Evolutionary conservation across 2,329 filamentous ascomycete species (phyloP).

Genomic region (Colletotrichum somersetense): DNA sequence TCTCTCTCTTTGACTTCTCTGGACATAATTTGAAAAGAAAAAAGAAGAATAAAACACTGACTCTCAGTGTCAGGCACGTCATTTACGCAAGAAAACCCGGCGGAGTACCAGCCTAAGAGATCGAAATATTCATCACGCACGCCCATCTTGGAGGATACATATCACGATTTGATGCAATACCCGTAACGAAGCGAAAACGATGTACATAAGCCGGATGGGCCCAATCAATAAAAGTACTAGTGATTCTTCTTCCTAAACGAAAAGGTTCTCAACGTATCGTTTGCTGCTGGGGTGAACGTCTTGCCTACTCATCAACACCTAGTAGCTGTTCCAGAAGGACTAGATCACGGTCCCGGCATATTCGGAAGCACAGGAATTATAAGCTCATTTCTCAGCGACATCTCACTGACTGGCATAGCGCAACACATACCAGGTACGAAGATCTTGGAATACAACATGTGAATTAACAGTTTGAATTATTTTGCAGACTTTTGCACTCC

Average conservation of each 20-base stretch:
- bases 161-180: not conserved
- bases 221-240: not conserved
- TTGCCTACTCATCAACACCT: not conserved
- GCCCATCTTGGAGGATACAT: not conserved
- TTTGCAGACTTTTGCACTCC: no score
- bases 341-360: no score
- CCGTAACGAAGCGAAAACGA: not conserved
- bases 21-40: not conserved
- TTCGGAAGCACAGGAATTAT: no score
- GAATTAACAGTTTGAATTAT: not conserved
- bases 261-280: not conserved
- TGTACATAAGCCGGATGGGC: not conserved
- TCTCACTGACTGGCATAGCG: not conserved
- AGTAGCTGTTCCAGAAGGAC: no score
- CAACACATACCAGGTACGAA: no score
- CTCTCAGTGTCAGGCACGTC: not conserved
- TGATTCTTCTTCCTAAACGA: not conserved
- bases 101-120: no score
- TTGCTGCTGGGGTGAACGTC: not conserved
- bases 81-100: conserved; percentile 12
- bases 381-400: not conserved
- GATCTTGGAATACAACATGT: not conserved
- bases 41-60: not conserved
- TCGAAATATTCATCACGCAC: no score
- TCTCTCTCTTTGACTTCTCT: not conserved